Conservation (phyloP, 768 basidiomycete species). For the Tricholomella constricta region DNA sequence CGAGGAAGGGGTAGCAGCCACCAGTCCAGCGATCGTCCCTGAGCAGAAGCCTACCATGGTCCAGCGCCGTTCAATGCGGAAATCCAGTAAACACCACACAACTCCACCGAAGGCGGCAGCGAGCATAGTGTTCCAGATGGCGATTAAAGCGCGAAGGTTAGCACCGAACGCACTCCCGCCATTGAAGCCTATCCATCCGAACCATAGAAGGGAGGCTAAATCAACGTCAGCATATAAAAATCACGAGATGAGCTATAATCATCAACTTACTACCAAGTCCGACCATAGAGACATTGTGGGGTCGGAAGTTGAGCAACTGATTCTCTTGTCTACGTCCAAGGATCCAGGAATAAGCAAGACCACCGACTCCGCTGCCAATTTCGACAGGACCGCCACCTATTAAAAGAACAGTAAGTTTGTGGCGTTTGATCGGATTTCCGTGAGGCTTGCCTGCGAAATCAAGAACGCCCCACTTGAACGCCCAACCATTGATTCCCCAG, state of each 20-base stretch:
- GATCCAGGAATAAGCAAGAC: conserved; percentile 85
- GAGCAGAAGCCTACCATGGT: conserved; percentile 92
- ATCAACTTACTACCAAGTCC: conserved; percentile 63
- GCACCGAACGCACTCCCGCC: conserved; percentile 88
- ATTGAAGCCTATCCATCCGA: conserved; percentile 91
- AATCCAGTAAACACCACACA: conserved; percentile 84
- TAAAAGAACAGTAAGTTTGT: background rate
- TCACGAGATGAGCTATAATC: background rate
- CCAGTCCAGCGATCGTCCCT: conserved; percentile 88
- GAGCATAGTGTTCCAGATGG: conserved; percentile 88
- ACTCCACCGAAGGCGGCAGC: conserved; percentile 81
- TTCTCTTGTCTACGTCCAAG: conserved; percentile 79
- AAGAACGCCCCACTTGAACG: conserved; percentile 78
- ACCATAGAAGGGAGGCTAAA: conserved; percentile 76
- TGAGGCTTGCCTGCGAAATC: conserved; percentile 75
- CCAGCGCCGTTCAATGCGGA: conserved; percentile 76
- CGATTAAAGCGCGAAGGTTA: conserved; percentile 83
- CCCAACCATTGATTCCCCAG: conserved; percentile 85
- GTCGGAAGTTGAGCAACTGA: conserved; percentile 77
- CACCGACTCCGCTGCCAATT: conserved; percentile 82
- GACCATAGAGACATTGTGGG: conserved; percentile 86
- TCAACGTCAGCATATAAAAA: background rate
- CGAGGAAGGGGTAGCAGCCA: conserved; percentile 86
- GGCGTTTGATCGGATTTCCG: background rate
- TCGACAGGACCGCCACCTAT: conserved; percentile 86